Conservation (phyloP, 306 rosid genomes). For the Pyrus pyrifolia region DNA sequence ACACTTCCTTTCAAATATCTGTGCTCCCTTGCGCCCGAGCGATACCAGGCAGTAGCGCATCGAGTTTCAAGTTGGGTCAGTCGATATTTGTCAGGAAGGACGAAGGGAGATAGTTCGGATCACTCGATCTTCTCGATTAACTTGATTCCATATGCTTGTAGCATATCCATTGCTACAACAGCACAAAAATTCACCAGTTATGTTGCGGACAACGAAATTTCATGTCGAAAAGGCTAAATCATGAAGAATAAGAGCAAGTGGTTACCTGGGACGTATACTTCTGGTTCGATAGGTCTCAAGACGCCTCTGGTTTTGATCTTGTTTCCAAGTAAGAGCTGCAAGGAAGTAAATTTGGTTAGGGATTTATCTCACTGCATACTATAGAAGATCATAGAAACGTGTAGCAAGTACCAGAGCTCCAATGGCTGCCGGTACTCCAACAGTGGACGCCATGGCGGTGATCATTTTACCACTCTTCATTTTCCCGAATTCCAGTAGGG, state of each 20-base stretch:
- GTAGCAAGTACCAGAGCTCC: constrained; percentile 73
- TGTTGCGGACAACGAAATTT: not conserved
- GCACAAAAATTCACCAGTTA: constrained; percentile 1
- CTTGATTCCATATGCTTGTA: constrained; percentile 87
- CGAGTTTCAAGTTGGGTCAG: not conserved
- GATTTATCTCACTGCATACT: not conserved
- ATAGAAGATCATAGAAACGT: not conserved
- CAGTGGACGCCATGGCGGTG: constrained; percentile 91
- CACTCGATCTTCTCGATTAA: constrained; percentile 63
- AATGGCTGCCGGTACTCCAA: constrained; percentile 78
- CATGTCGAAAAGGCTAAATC: not conserved
- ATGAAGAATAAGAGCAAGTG: constrained; percentile 1
- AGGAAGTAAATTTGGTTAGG: not conserved
- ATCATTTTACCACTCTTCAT: constrained; percentile 48
- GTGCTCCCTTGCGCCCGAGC: not conserved
- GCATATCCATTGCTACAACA: constrained; percentile 59
- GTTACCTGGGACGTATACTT: constrained; percentile 80
- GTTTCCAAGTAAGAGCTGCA: constrained; percentile 78
- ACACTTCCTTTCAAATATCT: not conserved
- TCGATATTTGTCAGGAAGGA: constrained; percentile 29
- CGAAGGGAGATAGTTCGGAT: not conserved
- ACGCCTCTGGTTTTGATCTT: constrained; percentile 90
- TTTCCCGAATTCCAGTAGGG: constrained; percentile 82
- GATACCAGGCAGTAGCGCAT: not conserved
- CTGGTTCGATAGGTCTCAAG: constrained; percentile 67